Evolutionary conservation across 176 grass and related monocot species (phyloP), one percentile per base, ranked within the genome.

Genomic region (Coix lacrymajobi): DNA sequence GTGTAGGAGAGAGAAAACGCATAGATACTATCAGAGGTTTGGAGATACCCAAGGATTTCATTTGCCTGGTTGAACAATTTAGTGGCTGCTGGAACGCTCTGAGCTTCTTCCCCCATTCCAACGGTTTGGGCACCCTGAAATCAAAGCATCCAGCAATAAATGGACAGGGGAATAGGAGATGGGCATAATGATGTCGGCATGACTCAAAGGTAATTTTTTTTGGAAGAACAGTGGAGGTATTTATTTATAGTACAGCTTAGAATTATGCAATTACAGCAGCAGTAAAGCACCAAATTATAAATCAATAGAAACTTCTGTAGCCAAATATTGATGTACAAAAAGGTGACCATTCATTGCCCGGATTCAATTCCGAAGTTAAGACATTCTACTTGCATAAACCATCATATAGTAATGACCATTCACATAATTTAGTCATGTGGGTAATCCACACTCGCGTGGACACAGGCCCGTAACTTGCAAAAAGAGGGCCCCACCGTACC

Each of bases 51-150:
- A 83, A 99, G 96, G 71, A 93, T 89, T 62, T 96, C 91, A 71
- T 93, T 99, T 77, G 93, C 96, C 85, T 96, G 95, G 52, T 86
- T 67, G 52, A 92, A 96, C 51, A 96, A 83, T 75, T 96, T 81
- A 17, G 93, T 87, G 82, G 93, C 93, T 71, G 91, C 91, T 70
- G 76, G 85, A 63, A 92, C 87, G 61, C 51, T 87, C 64, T 92
- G 87, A 88, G 93, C 89, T 85, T 96, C 96, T 71, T 71, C 83
- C 1, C 93, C 96, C 96, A 99, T 99, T 82, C 96, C 96, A 65
- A 96, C 87, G 73, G 89, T 85, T 88, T 99, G 96, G 48, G 96
- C 93, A 25, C 96, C 96, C 96, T 99, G 66, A 69, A n/a, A 90
- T 13, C 33, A 40, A 38, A 19, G 24, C 33, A 57, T 40, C 39